Base-by-base conservation (phyloP, 257 asterid species). In the Ajuga chamaepitys region DNA sequence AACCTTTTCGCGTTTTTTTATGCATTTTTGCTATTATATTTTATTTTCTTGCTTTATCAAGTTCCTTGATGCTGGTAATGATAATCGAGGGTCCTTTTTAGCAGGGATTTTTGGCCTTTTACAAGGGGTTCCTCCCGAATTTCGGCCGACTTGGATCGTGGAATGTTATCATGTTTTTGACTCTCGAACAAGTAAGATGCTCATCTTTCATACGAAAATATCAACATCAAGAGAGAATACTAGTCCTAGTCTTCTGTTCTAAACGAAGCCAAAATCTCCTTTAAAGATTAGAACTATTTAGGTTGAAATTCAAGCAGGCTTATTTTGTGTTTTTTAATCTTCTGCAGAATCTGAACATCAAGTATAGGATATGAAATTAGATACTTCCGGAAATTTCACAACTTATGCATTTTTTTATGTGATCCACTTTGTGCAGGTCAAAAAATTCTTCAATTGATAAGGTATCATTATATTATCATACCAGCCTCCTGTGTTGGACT, bases 121-220 rank as follows among this genome's bases (percentile, higher is more conserved):
- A 91, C 77, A 88, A 91, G 80, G 98, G 98, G 24, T 91, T 91
- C 82, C 68, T 91, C 47, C 95, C 91, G 54, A 91, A 88, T 75
- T 86, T 86, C 54, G 79, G 77, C 9, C 94, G 98, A 56, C 82
- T 91, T 38, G 98, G 98, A 48, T 70, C 83, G 25, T 88, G 95
- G 96, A 91, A 91, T 53, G 95, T 80, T 53, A 81, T 91, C 80
- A 91, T 91, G 96, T 91, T 88, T 76, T 78, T 88, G 80, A 84
- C 83, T 32, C 66, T 88, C 18, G 98, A 91, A 75, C 87, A 81
- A 69, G 97, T 87, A 81, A 85, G 95, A 64, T 28, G 38, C 56
- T 67, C 61, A 46, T 74, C 75, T 56, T 40, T 55, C 34, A 11
- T 32, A 14, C 24, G 38, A 14, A 57, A 13, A 18, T 44, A 38